Base-by-base conservation (phyloP, 768 basidiomycete species). In the Podaxis pistillaris region DNA sequence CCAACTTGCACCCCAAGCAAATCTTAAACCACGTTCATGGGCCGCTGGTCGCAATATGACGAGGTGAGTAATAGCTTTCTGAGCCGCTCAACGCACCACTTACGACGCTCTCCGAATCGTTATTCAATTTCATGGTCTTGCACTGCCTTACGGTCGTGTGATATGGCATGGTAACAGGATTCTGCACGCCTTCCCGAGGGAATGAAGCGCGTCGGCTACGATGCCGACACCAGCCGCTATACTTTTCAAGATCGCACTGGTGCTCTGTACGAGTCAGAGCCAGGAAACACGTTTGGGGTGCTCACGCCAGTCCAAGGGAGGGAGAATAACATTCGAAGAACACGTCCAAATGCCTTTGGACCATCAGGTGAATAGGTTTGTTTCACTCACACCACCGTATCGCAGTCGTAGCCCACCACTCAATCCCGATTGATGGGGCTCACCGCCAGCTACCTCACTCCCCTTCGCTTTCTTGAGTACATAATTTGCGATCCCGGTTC, bases 151-250 rank as follows among this genome's bases (percentile, higher is more conserved):
- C 24, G 41, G 15, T n/a, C 15, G 41, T 33, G 33, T 9, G 33
- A 33, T 33, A 33, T 44, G 41, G n/a, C 41, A 69, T 66, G 41
- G 46, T 52, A 9, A 33, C 33, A 84, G 83, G 83, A 85, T 66
- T 77, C 76, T 52, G 74, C 78, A 68, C 79, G 83, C 46, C 73
- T 83, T 6, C 79, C 81, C 6, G 75, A 76, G 60, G 84, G 84
- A 30, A 73, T 85, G 68, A 76, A 73, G 56, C 76, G 85, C 5
- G 74, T 83, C 11, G 81, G 72, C 1, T 86, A 86, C 60, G 85
- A 87, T 64, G 76, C 82, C 0, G 85, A 86, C 58, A 77, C 80
- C 0, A 68, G 75, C n/a, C 71, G 74, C 13, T 86, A 85, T 62
- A 81, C 77, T 3, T 86, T 85, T 55, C 68, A 74, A 36, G 84